Base-by-base conservation (phyloP, 441 rosid genomes). In the Cnidoscolus chayamansa region DNA sequence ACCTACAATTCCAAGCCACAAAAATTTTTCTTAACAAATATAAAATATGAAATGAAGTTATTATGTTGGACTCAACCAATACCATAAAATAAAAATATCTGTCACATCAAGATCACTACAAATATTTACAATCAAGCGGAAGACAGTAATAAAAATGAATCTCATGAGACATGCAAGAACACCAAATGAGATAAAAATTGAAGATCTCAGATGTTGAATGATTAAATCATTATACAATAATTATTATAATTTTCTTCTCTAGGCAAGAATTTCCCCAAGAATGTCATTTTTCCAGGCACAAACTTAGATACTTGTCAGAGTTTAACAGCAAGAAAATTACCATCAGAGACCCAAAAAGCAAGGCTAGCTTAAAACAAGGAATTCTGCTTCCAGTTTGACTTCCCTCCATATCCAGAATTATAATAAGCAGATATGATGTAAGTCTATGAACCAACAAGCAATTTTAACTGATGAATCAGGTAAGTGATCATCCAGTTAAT, bases 1-100 rank as follows among this genome's bases (percentile, higher is more conserved):
- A 94, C 98, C 97, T 93, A 48, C 65, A 81, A 82, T 77, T 55
- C 53, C 78, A 61, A 80, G 49, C 73, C 81, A 77, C 67, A 78
- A 37, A 71, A 48, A 70, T 11, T 59, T 73, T 74, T 51, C 11
- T 78, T 32, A 77, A 76, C 10, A n/a, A 63, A 25, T 60, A 54
- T 32, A 11, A 7, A n/a, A 25, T 11, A 47, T 15, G 15, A 25
- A 61, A 43, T 11, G 43, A 45, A 10, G 45, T 7, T 25, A 19
- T 17, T 20, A 17, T 45, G 40, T 49, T 40, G 45, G 3, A 16
- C 57, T 30, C 31, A 10, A 65, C 25, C 56, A 37, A 32, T 30
- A 73, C 63, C 71, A 45, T 69, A 60, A 60, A 15, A 65, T n/a
- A 17, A 25, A 9, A 40, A 20, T 70, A 43, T 61, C 59, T 20